Evolutionary conservation across 1,139 yeast species (phyloP), one percentile per base, ranked within the genome.

Genomic region (Yamadazyma friedrichii): DNA sequence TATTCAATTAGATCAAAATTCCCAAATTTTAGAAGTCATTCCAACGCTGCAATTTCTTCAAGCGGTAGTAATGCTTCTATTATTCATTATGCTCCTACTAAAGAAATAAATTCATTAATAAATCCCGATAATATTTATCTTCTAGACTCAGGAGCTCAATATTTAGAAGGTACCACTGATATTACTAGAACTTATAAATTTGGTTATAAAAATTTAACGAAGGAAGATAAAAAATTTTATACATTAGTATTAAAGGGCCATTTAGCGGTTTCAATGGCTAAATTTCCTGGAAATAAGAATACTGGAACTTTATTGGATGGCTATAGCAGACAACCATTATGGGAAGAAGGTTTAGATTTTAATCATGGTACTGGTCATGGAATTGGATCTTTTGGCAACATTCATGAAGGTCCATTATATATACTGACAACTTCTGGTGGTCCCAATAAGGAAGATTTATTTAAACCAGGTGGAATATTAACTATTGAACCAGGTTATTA

Each of bases 321-420:
- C 0, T 61, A 73, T 39, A 76, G 80, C 2, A 56, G 83, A 37
- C 67, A 66, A 41, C 75, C 80, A 1, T 59, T 77, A 45, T 73
- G 77, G 78, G 66, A 67, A 44, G 64, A 65, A 37, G 82, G 82
- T 0, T 56, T 71, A 38, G 75, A 70, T 47, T 77, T 68, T 50
- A 72, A 70, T 39, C 83, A 78, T 53, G 82, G 83, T 9, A 73
- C 81, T 1, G 82, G 82, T 0, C 83, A 78, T 53, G 83, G 83
- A 0, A 72, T 77, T 5, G 82, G 79, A 11, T 64, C 75, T 30
- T 76, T 70, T 54, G 75, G 79, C 4, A 65, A 68, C 49, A 81
- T 77, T 6, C 83, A 78, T 47, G 79, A 78, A 42, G 74, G 76
- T 0, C 83, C 82, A 0, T 61, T 77, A 41, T 74, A 67, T 29